phyloP scores from a whole-genome alignment of 2,329 filamentous ascomycete genomes.

The Dactylellina leptospora region DNA sequence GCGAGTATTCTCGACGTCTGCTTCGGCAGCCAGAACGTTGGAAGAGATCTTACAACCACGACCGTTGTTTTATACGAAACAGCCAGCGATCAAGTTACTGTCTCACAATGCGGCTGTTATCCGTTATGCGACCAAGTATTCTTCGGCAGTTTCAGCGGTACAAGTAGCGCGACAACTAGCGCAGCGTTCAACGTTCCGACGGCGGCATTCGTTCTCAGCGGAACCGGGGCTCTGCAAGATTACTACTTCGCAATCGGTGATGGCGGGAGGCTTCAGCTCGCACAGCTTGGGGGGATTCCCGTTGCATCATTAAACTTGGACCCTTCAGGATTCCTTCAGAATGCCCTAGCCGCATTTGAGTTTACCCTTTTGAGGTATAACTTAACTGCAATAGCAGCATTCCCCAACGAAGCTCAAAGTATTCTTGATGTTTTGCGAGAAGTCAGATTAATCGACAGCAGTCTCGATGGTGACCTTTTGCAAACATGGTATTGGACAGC shows the following conservation, averaged over 20 bases:
- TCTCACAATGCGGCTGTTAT: neutral
- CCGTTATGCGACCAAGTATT: neutral
- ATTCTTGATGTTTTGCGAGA: constrained; percentile 1
- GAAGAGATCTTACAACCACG: neutral
- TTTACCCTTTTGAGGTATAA: constrained; percentile 8
- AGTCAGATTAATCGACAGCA: neutral
- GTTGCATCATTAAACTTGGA: neutral
- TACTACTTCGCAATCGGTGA: constrained; percentile 10
- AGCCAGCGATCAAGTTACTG: neutral
- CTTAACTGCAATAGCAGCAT: neutral
- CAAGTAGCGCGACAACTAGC: neutral
- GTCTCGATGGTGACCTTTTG: neutral
- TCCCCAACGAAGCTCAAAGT: neutral
- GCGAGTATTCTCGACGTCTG: neutral
- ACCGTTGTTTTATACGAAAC: neutral
- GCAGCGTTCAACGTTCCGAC: neutral
- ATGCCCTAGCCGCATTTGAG: neutral
- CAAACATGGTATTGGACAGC: constrained; percentile 1
- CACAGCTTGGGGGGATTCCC: neutral
- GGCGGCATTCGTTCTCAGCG: constrained; percentile 5
- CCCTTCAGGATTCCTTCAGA: constrained; percentile 2
- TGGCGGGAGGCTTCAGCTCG: neutral
- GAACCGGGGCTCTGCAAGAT: neutral
- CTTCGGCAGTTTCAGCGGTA: neutral
- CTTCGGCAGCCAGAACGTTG: neutral